These are phyloP conservation scores for Candida anutae DNA, from an alignment of 1,139 yeast species.

Conservation along the genomic window DNA sequence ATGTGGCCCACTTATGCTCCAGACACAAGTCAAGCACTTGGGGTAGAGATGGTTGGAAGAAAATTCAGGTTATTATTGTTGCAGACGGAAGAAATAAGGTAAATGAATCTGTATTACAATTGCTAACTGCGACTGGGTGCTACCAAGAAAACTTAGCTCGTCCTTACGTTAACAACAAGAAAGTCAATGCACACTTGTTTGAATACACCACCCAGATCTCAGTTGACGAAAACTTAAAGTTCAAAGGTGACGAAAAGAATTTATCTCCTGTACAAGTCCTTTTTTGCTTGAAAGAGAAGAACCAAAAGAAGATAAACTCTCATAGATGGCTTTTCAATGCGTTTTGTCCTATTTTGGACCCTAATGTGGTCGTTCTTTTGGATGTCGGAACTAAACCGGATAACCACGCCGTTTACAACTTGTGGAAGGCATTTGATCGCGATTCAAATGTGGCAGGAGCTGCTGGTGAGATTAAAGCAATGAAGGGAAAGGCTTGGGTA, in stretches of 20 bases:
- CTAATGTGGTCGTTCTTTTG: conserved; percentile 73
- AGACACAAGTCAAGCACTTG: conserved; percentile 77
- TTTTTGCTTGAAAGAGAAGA: conserved; percentile 83
- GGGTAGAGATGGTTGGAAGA: conserved; percentile 97
- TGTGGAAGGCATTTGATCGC: conserved; percentile 95
- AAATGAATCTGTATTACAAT: conserved; percentile 72
- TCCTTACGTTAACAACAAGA: conserved; percentile 82
- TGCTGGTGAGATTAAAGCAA: conserved; percentile 92
- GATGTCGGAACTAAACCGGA: conserved; percentile 95
- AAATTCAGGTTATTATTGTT: conserved; percentile 81
- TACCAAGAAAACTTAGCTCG: conserved; percentile 96
- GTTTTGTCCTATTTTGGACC: conserved; percentile 82
- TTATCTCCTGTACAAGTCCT: conserved; percentile 88
- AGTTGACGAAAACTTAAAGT: conserved; percentile 73
- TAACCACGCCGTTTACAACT: conserved; percentile 72
- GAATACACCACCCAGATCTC: conserved; percentile 92
- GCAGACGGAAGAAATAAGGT: conserved; percentile 92
- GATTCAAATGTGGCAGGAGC: conserved; percentile 98
- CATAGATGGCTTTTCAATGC: conserved; percentile 95
- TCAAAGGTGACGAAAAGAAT: conserved; percentile 70
- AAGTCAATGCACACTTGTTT: conserved; percentile 85
- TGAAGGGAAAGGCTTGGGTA: conserved; percentile 81
- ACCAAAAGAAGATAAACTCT: conserved; percentile 85
- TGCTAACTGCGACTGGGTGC: conserved; percentile 87
- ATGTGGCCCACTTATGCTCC: conserved; percentile 77